Evolutionary conservation across 768 basidiomycete species (phyloP).

Genomic region (Agrocybe praecox): DNA sequence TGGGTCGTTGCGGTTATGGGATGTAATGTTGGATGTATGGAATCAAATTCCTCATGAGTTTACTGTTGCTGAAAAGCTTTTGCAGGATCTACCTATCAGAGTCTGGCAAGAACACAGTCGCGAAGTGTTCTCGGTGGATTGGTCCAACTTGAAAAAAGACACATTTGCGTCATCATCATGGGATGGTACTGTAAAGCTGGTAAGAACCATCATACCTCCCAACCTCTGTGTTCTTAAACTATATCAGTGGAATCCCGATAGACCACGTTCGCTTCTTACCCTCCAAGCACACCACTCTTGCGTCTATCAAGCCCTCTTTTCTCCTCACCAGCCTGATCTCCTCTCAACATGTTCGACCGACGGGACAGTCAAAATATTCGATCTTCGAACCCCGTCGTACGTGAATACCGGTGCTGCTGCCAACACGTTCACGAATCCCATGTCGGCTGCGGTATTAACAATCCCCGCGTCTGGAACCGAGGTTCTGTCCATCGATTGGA

Average conservation of each 20-base stretch:
- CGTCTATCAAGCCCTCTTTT: constrained; percentile 90
- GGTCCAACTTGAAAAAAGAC: constrained; percentile 93
- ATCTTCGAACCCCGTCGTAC: constrained; percentile 63
- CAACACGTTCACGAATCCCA: constrained; percentile 65
- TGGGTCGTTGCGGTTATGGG: constrained; percentile 91
- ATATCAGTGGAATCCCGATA: constrained; percentile 84
- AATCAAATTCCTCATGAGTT: constrained; percentile 78
- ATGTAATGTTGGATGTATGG: constrained; percentile 79
- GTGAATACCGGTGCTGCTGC: constrained; percentile 46
- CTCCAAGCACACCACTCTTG: constrained; percentile 84
- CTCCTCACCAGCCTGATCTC: constrained; percentile 85
- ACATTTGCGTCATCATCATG: constrained; percentile 86
- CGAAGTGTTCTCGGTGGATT: constrained; percentile 93
- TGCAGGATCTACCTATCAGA: constrained; percentile 84
- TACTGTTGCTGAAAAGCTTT: not conserved
- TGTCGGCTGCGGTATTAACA: constrained; percentile 73
- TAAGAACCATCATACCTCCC: constrained; percentile 36
- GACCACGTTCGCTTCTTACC: constrained; percentile 76
- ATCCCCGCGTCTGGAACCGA: constrained; percentile 80
- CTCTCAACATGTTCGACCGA: constrained; percentile 70
- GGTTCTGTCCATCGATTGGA: constrained; percentile 86
- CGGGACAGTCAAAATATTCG: constrained; percentile 51
- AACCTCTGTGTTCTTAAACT: constrained; percentile 1
- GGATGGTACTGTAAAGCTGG: constrained; percentile 91
- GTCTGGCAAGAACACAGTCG: constrained; percentile 94